Conservation (phyloP, 768 basidiomycete species). For the Cystofilobasidium bisporidii region DNA sequence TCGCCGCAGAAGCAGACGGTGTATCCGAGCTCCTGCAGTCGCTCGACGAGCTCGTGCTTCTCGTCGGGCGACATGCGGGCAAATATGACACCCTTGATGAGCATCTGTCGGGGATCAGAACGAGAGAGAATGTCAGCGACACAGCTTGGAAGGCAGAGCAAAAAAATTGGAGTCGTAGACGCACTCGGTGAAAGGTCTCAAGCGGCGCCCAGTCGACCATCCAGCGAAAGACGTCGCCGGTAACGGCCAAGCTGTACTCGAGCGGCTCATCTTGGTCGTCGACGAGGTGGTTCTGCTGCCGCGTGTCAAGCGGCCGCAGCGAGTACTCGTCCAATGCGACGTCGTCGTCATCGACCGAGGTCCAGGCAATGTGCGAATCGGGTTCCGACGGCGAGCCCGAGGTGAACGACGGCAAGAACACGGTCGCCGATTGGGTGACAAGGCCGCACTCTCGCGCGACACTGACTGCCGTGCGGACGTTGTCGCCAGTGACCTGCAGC, state of each 20-base stretch:
- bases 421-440: slow-evolving; percentile 75
- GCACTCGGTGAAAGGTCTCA: slow-evolving; percentile 84
- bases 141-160: neutral
- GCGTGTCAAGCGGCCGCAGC: slow-evolving; percentile 64
- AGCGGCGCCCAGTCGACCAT: slow-evolving; percentile 89
- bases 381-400: slow-evolving; percentile 50
- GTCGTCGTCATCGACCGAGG: slow-evolving; percentile 72
- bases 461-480: slow-evolving; percentile 89
- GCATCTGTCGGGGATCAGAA: slow-evolving; percentile 55
- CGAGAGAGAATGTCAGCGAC: neutral
- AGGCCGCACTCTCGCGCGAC: slow-evolving; percentile 89
- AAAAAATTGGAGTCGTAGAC: slow-evolving; percentile 40
- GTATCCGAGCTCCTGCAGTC: slow-evolving; percentile 84
- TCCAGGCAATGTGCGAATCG: slow-evolving; percentile 68
- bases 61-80: slow-evolving; percentile 99
- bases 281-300: slow-evolving; percentile 44
- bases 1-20: slow-evolving; percentile 73
- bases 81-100: slow-evolving; percentile 91
- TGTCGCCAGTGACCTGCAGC: slow-evolving; percentile 75
- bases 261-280: slow-evolving; percentile 39
- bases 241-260: slow-evolving; percentile 83
- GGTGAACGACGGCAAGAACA: slow-evolving; percentile 72
- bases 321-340: slow-evolving; percentile 84
- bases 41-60: slow-evolving; percentile 95
- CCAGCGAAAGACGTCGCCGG: slow-evolving; percentile 96